Evolutionary conservation across 768 basidiomycete species (phyloP).

Genomic region (Kwoniella shandongensis): DNA sequence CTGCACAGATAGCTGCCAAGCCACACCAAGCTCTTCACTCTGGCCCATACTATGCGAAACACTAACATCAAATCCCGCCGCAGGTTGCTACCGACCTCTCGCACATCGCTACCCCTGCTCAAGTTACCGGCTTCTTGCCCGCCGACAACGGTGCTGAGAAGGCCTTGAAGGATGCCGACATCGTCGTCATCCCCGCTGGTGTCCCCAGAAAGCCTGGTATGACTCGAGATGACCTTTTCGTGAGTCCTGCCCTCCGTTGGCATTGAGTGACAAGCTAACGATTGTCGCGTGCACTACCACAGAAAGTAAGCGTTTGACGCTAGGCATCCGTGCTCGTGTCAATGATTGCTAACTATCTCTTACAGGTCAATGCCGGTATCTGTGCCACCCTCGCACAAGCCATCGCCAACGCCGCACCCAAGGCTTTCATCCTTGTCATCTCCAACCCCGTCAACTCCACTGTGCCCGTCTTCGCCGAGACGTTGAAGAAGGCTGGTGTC

Average conservation of each 20-base stretch:
- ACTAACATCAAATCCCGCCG: too few species aligned
- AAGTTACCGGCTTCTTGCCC: slow-evolving; percentile 60
- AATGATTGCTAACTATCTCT: background rate
- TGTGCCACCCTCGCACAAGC: slow-evolving; percentile 92
- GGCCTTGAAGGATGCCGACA: slow-evolving; percentile 76
- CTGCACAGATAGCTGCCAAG: too few species aligned
- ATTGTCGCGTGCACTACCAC: background rate
- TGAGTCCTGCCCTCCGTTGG: slow-evolving; percentile 23
- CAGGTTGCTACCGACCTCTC: slow-evolving; percentile 87
- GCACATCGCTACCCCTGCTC: slow-evolving; percentile 83
- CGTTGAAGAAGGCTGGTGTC: slow-evolving; percentile 85
- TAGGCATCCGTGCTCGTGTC: background rate
- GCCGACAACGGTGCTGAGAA: slow-evolving; percentile 54
- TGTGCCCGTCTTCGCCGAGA: slow-evolving; percentile 92
- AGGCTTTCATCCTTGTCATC: slow-evolving; percentile 93
- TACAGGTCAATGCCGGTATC: slow-evolving; percentile 88
- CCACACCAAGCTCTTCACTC: too few species aligned
- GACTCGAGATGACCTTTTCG: slow-evolving; percentile 55
- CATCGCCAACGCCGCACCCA: slow-evolving; percentile 78
- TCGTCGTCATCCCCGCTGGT: slow-evolving; percentile 95
- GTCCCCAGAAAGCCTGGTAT: slow-evolving; percentile 76
- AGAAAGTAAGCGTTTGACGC: slow-evolving; percentile 25
- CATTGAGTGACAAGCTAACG: background rate
- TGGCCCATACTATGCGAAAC: too few species aligned
- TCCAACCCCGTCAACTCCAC: slow-evolving; percentile 93